Evolutionary conservation across 371 early-diverging fungal species (phyloP), one percentile per base, ranked within the genome.

Genomic region (Dichotomocladium elegans): DNA sequence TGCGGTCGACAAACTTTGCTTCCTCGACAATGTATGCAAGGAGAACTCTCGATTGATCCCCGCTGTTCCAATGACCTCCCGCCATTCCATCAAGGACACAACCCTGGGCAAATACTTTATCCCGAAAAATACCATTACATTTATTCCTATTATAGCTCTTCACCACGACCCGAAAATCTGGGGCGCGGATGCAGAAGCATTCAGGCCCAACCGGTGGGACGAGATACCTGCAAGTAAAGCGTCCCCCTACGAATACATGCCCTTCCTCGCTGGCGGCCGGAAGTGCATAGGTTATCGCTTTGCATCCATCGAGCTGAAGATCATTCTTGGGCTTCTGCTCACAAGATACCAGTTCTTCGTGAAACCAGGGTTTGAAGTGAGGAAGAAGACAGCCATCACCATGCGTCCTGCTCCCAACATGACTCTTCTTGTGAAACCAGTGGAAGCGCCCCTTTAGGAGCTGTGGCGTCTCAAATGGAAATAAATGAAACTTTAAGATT

Each of bases 121-220:
- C 15, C 87, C 87, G 8, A 82, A 81, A 57, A 79, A 77, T 0
- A 79, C 81, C 0, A 40, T 25, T 19, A 49, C 83, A 22, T 71
- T 80, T 40, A 51, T 83, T 19, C 51, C 67, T 1, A 64, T 71
- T 1, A 74, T 74, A 25, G 69, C 64, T 4, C 68, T 61, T 11
- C 84, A 83, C 41, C 74, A 73, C 47, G 63, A 64, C 45, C 68
- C 56, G 50, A 63, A 66, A 12, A 64, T 73, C 49, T 88, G 87
- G 88, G 88, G 88, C 3, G 76, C 74, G 14, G 83, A 88, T 56
- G 82, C 74, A 3, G 68, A 81, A 47, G 71, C 72, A 26, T 88
- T 85, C 54, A 68, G 73, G 7, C 88, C 88, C 14, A 74, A 70
- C 9, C 74, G 88, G 24, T 88, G 88, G 87, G 56, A 67, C 0